These are phyloP conservation scores for Thelonectria blattea DNA, from an alignment of 2,329 filamentous ascomycete genomes.

Conservation along the genomic window DNA sequence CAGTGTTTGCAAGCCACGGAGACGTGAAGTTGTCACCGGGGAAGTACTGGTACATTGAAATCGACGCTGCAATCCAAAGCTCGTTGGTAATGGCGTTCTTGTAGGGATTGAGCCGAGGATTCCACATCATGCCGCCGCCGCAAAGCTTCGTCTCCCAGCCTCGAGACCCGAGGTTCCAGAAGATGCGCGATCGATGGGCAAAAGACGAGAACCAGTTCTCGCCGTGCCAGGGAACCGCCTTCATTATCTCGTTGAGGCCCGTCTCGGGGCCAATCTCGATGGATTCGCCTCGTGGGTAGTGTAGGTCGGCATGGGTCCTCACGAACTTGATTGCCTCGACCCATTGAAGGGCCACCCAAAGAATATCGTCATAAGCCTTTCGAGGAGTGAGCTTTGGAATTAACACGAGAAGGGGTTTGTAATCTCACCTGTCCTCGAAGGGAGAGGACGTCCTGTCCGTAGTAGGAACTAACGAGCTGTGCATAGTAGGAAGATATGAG, in stretches of 20 bases:
- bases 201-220: conserved; percentile 77
- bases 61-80: conserved; percentile 82
- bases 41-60: conserved; percentile 89
- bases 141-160: conserved; percentile 87
- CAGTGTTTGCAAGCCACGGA: conserved; percentile 58
- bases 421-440: conserved; percentile 64
- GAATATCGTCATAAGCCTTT: conserved; percentile 89
- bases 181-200: conserved; percentile 81
- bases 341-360: conserved; percentile 95
- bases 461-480: conserved; percentile 80
- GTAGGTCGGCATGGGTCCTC: conserved; percentile 67
- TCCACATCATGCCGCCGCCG: conserved; percentile 90
- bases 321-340: conserved; percentile 82
- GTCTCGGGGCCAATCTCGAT: conserved; percentile 23
- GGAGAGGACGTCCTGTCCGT: conserved; percentile 79
- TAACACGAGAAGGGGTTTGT: rapidly evolving
- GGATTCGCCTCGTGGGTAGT: conserved; percentile 53
- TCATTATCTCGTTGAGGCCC: conserved; percentile 42
- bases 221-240: conserved; percentile 72
- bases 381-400: not conserved
- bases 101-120: conserved; percentile 78
- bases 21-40: conserved; percentile 78
- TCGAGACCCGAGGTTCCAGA: conserved; percentile 79
- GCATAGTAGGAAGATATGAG: conserved; percentile 83
- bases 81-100: conserved; percentile 98